Conservation (phyloP, 805 yeast species). For the Wickerhamia fluorescens region DNA sequence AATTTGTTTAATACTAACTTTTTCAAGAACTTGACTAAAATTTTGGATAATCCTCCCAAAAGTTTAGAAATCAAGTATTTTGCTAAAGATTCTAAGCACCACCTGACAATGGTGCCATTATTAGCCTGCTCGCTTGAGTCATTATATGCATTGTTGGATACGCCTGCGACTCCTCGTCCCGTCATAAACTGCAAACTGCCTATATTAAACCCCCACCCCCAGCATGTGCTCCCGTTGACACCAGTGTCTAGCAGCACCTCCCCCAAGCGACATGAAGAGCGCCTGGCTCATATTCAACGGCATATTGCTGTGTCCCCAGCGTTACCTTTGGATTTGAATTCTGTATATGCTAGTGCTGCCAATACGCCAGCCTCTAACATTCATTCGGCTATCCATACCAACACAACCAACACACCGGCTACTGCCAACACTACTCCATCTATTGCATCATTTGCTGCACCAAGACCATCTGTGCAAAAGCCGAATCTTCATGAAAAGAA, state of each 20-base stretch:
- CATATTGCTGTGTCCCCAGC: neutral
- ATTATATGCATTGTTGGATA: conserved; percentile 12
- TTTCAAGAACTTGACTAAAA: conserved; percentile 21
- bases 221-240: conserved; percentile 8
- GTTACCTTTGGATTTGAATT: no score
- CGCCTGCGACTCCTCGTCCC: conserved; percentile 27
- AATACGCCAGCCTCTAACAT: no score
- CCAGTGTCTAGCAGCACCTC: conserved; percentile 22
- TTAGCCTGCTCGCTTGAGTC: conserved; percentile 24
- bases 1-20: conserved; percentile 16
- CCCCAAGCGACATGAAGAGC: conserved; percentile 17
- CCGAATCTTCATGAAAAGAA: no score
- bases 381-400: no score
- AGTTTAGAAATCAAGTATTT: conserved; percentile 41
- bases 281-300: no score
- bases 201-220: conserved; percentile 5
- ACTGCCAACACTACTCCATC: no score
- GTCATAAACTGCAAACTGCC: no score
- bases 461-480: no score
- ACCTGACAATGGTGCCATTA: conserved; percentile 29
- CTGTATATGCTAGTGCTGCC: no score
- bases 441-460: no score
- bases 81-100: conserved; percentile 27
- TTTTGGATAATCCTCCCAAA: conserved; percentile 40
- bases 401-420: no score